Conservation (phyloP, 2,329 filamentous ascomycete genomes). For the Ophiostoma sp. region DNA sequence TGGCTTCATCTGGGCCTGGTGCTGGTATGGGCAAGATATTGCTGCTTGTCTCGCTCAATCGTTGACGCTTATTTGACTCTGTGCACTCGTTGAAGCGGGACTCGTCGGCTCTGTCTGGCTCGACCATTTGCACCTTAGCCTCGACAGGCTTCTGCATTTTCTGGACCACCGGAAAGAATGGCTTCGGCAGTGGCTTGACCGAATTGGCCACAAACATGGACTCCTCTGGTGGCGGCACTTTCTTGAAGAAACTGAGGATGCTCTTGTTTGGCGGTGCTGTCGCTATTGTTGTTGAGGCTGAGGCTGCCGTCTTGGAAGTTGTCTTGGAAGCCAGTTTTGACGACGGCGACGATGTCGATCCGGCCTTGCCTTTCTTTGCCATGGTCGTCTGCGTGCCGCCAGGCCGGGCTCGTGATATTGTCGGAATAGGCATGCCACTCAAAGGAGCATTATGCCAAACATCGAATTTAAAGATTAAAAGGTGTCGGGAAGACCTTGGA, state of each 20-base stretch:
- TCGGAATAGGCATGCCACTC: constrained; percentile 19
- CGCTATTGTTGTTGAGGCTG: neutral
- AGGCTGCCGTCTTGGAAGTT: constrained; percentile 22
- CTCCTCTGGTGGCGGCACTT: constrained; percentile 55
- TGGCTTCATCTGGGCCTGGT: constrained; percentile 32
- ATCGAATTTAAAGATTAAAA: neutral
- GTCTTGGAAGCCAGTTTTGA: constrained; percentile 1
- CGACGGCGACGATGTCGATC: constrained; percentile 17
- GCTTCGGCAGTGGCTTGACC: neutral
- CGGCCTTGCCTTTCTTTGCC: constrained; percentile 22
- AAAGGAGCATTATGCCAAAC: neutral
- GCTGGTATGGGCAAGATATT: neutral
- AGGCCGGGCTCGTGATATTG: constrained; percentile 17
- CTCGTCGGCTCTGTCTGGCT: neutral
- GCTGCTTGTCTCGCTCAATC: neutral
- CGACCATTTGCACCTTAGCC: neutral
- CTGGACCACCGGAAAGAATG: neutral
- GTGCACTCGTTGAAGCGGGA: constrained; percentile 17
- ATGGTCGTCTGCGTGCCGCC: constrained; percentile 20
- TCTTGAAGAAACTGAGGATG: constrained; percentile 71
- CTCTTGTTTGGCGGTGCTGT: constrained; percentile 48
- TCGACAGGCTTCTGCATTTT: neutral
- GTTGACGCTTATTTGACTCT: constrained; percentile 19
- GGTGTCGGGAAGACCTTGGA: neutral
- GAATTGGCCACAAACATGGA: constrained; percentile 46